These are phyloP conservation scores for Coniferiporia weirii DNA, from an alignment of 1,284 basidiomycete species.

Conservation along the genomic window DNA sequence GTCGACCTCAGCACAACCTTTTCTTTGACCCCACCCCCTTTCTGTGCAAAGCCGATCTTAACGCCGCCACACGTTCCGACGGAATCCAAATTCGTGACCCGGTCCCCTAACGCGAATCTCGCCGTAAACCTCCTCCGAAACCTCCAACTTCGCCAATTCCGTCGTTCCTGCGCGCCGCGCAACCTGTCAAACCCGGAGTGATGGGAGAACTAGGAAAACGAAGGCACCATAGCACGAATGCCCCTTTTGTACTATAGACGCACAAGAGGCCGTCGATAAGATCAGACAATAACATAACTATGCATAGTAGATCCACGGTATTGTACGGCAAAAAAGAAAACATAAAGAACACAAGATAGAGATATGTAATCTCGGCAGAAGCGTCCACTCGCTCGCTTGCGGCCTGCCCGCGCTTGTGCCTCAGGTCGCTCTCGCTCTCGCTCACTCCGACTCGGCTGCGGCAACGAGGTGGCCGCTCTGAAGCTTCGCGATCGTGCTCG, in stretches of 20 bases:
- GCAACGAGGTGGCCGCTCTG: constrained; percentile 48
- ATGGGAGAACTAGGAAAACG: too few species aligned
- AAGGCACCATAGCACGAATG: neutral
- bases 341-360: neutral
- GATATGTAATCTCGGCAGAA: neutral
- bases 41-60: neutral
- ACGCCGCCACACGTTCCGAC: neutral
- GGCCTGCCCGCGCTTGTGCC: too few species aligned
- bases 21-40: neutral
- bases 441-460: neutral
- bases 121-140: constrained; percentile 8
- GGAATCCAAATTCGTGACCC: neutral
- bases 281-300: too few species aligned
- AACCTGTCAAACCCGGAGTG: neutral
- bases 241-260: neutral
- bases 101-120: neutral
- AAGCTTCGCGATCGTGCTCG: constrained; percentile 74
- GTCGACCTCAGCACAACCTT: neutral
- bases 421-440: neutral
- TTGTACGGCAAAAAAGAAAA: neutral
- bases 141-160: neutral
- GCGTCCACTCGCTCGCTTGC: too few species aligned
- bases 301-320: neutral
- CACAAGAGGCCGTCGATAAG: neutral
- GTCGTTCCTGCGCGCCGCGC: neutral